Evolutionary conservation across 1,284 basidiomycete genomes (phyloP).

Genomic region (Paramarasmius palmivorus): DNA sequence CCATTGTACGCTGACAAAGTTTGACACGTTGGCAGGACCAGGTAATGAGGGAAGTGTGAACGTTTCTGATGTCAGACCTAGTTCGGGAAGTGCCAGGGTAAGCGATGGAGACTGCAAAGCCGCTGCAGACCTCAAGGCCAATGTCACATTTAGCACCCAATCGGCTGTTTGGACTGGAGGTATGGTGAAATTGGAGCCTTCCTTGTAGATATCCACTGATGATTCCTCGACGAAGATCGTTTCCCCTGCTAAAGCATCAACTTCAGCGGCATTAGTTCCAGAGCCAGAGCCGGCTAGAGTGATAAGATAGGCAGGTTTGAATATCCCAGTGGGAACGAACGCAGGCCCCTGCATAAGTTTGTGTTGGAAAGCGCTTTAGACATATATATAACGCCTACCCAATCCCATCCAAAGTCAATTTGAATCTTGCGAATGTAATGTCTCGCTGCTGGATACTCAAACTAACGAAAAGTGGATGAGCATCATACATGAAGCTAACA

Average conservation of each 20-base stretch:
- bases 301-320: conserved; percentile 53
- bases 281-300: conserved; percentile 32
- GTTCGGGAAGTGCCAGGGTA: conserved; percentile 47
- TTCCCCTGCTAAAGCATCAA: conserved; percentile 22
- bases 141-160: conserved; percentile 56
- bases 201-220: conserved; percentile 56
- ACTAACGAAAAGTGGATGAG: conserved; percentile 29
- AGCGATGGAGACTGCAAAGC: conserved; percentile 35
- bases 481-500: no score
- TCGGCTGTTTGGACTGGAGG: conserved; percentile 44
- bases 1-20: conserved; percentile 46
- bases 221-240: conserved; percentile 52
- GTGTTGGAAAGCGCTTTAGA: neutral
- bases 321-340: conserved; percentile 55
- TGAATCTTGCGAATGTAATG: conserved; percentile 52
- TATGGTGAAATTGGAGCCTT: conserved; percentile 42
- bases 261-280: conserved; percentile 19
- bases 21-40: conserved; percentile 30
- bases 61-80: conserved; percentile 34
- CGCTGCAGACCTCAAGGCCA: conserved; percentile 47
- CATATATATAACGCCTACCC: conserved; percentile 33
- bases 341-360: conserved; percentile 47
- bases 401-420: conserved; percentile 63
- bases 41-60: conserved; percentile 30
- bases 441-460: conserved; percentile 50